These are phyloP conservation scores for Penicillium canescens DNA, from an alignment of 495 filamentous ascomycete species.

Conservation along the genomic window DNA sequence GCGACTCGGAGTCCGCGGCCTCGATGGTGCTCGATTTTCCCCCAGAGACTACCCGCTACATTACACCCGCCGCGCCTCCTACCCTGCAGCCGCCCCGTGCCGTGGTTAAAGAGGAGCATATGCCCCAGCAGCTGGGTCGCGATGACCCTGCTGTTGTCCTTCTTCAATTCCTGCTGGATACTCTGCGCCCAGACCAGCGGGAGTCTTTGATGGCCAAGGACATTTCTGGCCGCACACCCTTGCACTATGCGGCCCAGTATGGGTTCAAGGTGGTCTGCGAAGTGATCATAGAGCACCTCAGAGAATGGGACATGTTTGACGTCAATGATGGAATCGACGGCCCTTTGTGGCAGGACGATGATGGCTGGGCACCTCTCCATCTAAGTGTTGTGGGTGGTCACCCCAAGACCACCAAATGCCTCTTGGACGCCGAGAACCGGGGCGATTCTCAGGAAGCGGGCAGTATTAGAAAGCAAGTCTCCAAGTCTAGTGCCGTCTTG, in stretches of 20 bases:
- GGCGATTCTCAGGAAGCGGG: slow-evolving; percentile 59
- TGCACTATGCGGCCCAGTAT: slow-evolving; percentile 96
- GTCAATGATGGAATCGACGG: slow-evolving; percentile 83
- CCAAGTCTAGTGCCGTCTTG: slow-evolving; percentile 86
- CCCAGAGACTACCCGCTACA: slow-evolving; percentile 61
- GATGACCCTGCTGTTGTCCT: slow-evolving; percentile 75
- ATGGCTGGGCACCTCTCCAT: slow-evolving; percentile 89
- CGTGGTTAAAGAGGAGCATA: slow-evolving; percentile 54
- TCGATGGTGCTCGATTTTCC: slow-evolving; percentile 50
- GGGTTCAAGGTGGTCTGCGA: slow-evolving; percentile 86
- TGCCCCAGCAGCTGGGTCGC: slow-evolving; percentile 59
- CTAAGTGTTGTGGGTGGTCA: slow-evolving; percentile 91
- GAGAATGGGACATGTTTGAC: slow-evolving; percentile 84
- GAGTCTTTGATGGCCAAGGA: slow-evolving; percentile 69
- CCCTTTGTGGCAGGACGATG: slow-evolving; percentile 82
- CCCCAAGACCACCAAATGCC: slow-evolving; percentile 74
- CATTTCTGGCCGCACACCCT: slow-evolving; percentile 77
- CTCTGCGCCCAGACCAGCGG: slow-evolving; percentile 68
- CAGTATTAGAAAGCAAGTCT: slow-evolving; percentile 63
- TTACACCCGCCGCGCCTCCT: slow-evolving; percentile 73
- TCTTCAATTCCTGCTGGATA: slow-evolving; percentile 71
- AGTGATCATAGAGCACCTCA: slow-evolving; percentile 84
- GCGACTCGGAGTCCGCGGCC: slow-evolving; percentile 44
- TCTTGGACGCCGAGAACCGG: slow-evolving; percentile 81
- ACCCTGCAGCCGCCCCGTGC: slow-evolving; percentile 59